phyloP scores from a whole-genome alignment of 1,284 basidiomycete genomes.

The Leccinum subfulvum region DNA sequence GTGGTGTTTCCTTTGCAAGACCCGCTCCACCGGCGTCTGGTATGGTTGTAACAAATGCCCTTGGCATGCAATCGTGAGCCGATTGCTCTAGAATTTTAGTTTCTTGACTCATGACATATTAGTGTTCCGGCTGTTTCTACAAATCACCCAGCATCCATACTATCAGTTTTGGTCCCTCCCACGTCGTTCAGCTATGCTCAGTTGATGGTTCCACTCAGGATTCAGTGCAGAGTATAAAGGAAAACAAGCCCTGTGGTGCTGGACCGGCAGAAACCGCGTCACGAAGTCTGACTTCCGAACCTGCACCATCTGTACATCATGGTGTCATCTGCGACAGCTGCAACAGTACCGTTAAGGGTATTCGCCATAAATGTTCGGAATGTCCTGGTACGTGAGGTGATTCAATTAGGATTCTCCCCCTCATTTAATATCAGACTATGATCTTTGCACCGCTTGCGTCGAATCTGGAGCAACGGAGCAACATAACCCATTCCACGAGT shows the following conservation, averaged over 20 bases:
- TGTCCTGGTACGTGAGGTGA: constrained; percentile 50
- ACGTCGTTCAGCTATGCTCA: constrained; percentile 25
- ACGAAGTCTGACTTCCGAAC: background rate
- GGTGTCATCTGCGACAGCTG: constrained; percentile 48
- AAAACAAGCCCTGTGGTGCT: background rate
- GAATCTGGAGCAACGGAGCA: constrained; percentile 41
- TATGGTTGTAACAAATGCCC: constrained; percentile 45
- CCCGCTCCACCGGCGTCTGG: constrained; percentile 37
- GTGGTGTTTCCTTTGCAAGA: constrained; percentile 43
- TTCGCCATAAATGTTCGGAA: constrained; percentile 74
- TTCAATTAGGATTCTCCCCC: background rate
- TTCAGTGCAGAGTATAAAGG: constrained; percentile 4
- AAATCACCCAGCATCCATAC: constrained; percentile 31
- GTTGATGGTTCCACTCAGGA: background rate
- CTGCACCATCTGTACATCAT: constrained; percentile 16
- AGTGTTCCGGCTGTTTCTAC: constrained; percentile 32
- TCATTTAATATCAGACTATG: constrained; percentile 51
- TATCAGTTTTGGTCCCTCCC: constrained; percentile 31
- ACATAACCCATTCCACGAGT: constrained; percentile 65
- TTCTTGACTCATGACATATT: constrained; percentile 10
- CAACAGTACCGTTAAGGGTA: constrained; percentile 50
- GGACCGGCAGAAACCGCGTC: background rate
- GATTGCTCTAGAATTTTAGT: constrained; percentile 24
- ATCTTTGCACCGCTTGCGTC: constrained; percentile 64
- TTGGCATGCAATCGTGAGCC: constrained; percentile 44